Percentiles rank a stretch among this genome's conserved stretches.
phyloP scores from a whole-genome alignment of 352 stramenopile genomes.

The Globisporangium acanthophoron region DNA sequence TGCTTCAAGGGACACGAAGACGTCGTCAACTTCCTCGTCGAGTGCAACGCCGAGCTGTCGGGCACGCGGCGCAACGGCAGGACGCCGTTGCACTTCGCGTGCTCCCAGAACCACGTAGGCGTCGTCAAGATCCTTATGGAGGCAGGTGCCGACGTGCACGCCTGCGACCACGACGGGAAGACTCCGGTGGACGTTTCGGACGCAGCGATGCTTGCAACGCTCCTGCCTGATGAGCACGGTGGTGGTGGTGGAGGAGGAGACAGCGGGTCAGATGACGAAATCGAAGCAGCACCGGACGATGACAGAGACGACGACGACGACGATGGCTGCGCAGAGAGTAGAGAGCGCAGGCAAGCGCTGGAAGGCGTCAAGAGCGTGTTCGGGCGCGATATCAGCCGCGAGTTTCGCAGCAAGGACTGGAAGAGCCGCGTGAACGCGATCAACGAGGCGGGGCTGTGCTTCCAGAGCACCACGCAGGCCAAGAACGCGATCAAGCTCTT shows the following conservation, averaged over 20 bases:
- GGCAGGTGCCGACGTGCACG: conserved; percentile 60
- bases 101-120: conserved; percentile 44
- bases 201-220: conserved; percentile 30
- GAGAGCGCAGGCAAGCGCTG: conserved; percentile 8
- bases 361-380: conserved; percentile 40
- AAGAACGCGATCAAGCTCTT: conserved; percentile 53
- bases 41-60: conserved; percentile 74
- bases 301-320: conserved; percentile 26
- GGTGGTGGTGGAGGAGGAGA: conserved; percentile 5
- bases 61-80: conserved; percentile 66
- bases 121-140: conserved; percentile 70
- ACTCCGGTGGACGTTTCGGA: conserved; percentile 63
- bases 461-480: conserved; percentile 36
- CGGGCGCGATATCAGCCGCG: conserved; percentile 38
- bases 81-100: conserved; percentile 68
- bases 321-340: conserved; percentile 25
- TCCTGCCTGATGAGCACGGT: conserved; percentile 45
- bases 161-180: conserved; percentile 48
- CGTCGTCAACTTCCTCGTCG: conserved; percentile 71
- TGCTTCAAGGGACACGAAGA: conserved; percentile 67
- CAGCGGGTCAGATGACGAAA: conserved; percentile 17
- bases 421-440: conserved; percentile 51
- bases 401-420: conserved; percentile 54
- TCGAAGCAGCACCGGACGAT: conserved; percentile 18
- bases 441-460: conserved; percentile 37